phyloP scores from a whole-genome alignment of 345 rosid species.

The Moricandia arvensis region DNA sequence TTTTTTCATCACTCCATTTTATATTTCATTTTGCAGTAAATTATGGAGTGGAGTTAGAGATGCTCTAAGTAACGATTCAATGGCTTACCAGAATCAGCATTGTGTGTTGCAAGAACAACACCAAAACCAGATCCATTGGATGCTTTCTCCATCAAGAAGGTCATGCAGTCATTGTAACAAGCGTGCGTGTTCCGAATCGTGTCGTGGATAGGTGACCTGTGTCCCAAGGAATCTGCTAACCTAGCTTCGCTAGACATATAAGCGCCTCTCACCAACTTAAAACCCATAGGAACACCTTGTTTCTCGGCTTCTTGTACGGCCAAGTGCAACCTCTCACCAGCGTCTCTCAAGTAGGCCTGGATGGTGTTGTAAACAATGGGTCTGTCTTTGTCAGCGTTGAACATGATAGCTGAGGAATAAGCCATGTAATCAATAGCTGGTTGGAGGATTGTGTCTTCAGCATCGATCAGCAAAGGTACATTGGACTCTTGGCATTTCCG shows the following conservation, averaged over 20 bases:
- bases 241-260: slow-evolving; percentile 71
- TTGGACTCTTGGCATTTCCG: slow-evolving; percentile 50
- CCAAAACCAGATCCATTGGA: slow-evolving; percentile 51
- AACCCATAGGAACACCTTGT: slow-evolving; percentile 62
- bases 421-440: slow-evolving; percentile 89
- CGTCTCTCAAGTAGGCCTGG: slow-evolving; percentile 82
- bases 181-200: slow-evolving; percentile 66
- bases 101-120: slow-evolving; percentile 89
- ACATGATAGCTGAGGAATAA: slow-evolving; percentile 50
- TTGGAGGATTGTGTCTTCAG: slow-evolving; percentile 76
- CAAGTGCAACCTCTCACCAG: slow-evolving; percentile 58
- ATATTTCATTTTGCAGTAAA: too few species aligned
- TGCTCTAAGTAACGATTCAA: too few species aligned
- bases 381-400: slow-evolving; percentile 44
- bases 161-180: slow-evolving; percentile 75
- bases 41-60: too few species aligned
- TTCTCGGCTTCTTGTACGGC: slow-evolving; percentile 55
- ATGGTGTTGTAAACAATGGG: slow-evolving; percentile 68
- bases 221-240: slow-evolving; percentile 64
- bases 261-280: slow-evolving; percentile 88
- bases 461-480: slow-evolving; percentile 62
- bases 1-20: too few species aligned
- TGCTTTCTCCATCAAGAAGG: slow-evolving; percentile 63
- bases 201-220: slow-evolving; percentile 71
- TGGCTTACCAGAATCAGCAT: slow-evolving; percentile 66